Conservation (phyloP, 1,139 yeast genomes). For the Geotrichum bryndzae region DNA sequence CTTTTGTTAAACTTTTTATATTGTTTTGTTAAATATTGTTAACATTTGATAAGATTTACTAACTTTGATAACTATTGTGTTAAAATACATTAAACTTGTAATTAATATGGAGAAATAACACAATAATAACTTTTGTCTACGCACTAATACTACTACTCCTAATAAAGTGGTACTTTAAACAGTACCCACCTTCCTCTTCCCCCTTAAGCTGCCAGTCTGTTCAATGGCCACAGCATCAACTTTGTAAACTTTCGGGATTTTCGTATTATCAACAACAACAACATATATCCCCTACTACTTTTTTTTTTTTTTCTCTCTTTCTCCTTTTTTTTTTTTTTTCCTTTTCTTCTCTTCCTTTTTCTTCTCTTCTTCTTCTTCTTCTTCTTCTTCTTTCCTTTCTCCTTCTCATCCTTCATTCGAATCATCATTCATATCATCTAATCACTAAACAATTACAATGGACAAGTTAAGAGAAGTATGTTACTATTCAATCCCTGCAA, state of each 20-base stretch:
- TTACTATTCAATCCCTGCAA: slow-evolving; percentile 12
- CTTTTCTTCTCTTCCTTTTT: neutral
- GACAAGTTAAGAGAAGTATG: slow-evolving; percentile 49
- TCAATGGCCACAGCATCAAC: neutral
- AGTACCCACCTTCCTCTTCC: neutral
- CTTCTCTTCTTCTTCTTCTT: neutral
- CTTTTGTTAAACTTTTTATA: neutral
- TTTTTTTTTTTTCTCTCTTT: neutral
- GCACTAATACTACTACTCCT: too few species aligned
- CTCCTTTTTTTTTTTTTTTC: neutral
- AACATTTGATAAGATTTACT: neutral
- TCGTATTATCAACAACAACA: neutral
- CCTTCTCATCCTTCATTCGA: neutral
- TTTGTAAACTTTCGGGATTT: neutral
- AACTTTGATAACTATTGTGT: neutral
- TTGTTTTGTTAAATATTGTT: neutral
- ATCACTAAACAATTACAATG: slow-evolving; percentile 31
- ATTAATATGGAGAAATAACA: too few species aligned
- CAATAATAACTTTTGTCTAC: too few species aligned
- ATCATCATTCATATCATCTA: neutral
- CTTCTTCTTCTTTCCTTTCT: neutral
- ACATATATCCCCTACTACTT: neutral
- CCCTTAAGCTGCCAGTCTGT: neutral
- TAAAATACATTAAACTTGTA: neutral
- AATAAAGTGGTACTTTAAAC: too few species aligned